Base-by-base conservation (phyloP, 345 rosid species). In the Erysimum cheiranthoides region DNA sequence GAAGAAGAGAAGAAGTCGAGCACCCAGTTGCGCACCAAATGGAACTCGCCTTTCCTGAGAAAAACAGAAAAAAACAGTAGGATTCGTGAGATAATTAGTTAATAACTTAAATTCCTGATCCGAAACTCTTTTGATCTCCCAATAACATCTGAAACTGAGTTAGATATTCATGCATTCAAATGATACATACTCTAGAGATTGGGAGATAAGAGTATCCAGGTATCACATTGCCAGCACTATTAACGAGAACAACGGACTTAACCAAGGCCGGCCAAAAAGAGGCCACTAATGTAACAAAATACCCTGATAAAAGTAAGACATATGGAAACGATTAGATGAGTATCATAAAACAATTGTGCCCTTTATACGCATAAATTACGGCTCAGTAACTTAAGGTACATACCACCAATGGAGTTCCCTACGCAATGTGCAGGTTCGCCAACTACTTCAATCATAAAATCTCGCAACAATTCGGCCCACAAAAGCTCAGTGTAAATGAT, bases 391-490 rank as follows among this genome's bases (percentile, higher is more conserved):
- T 60, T 31, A 50, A 51, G 51, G 45, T 71, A 54, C 78, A 60
- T 88, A 91, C 98, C 98, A 38, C 97, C 98, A 52, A 93, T 79
- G 50, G 98, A 93, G 81, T 93, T 91, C 65, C 98, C 98, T 16
- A 87, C 83, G 36, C 88, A 83, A 79, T 93, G 96, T 53, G 86
- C 90, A 13, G 98, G 92, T 80, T 93, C 97, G 6, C 89, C 85
- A 12, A 91, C 91, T 58, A 89, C 87, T 78, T 88, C 96, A 73
- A 81, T 71, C 49, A 89, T 78, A 79, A 93, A 91, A 80, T 93
- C 98, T 78, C 92, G 87, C 67, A 93, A 78, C 78, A 93, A 38
- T 83, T 91, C 92, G 61, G 96, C 90, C 98, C 97, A 93, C 75
- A 89, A 63, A 42, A 86, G 88, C 84, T 93, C 98, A 10, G 92